Evolutionary conservation across 2,329 filamentous ascomycete species (phyloP).

Genomic region (Diaporthe amygdali): DNA sequence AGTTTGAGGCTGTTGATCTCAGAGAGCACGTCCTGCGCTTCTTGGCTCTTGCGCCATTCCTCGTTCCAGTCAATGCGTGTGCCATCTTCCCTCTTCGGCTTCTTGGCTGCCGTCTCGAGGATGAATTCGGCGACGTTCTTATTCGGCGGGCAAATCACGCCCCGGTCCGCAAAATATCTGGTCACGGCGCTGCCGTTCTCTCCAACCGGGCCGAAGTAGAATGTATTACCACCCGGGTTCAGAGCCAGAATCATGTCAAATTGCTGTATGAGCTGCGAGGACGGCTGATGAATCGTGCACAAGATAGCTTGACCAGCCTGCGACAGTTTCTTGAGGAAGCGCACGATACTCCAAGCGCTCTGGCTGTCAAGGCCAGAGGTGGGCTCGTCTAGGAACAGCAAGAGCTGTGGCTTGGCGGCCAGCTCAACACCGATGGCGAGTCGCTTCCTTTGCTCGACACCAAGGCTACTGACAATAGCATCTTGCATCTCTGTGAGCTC

Average conservation of each 20-base stretch:
- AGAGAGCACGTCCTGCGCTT: slow-evolving; percentile 37
- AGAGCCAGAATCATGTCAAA: slow-evolving; percentile 62
- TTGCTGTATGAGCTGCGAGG: slow-evolving; percentile 46
- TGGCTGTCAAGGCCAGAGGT: slow-evolving; percentile 77
- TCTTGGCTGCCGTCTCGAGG: slow-evolving; percentile 46
- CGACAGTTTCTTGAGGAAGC: slow-evolving; percentile 69
- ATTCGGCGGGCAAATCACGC: slow-evolving; percentile 50
- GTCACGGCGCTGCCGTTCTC: slow-evolving; percentile 61
- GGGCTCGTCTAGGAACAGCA: slow-evolving; percentile 78
- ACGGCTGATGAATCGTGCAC: slow-evolving; percentile 52
- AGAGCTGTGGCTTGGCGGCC: slow-evolving; percentile 72
- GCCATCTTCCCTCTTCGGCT: slow-evolving; percentile 52
- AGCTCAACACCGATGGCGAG: slow-evolving; percentile 79
- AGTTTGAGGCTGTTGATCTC: slow-evolving; percentile 49
- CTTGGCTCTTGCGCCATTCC: slow-evolving; percentile 41
- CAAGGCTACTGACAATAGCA: slow-evolving; percentile 71
- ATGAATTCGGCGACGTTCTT: slow-evolving; percentile 73
- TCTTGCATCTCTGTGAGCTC: slow-evolving; percentile 72
- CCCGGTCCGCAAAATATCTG: slow-evolving; percentile 65
- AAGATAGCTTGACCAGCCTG: slow-evolving; percentile 48
- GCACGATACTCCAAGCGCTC: slow-evolving; percentile 75
- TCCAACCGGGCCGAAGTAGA: slow-evolving; percentile 76
- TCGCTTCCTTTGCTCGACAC: slow-evolving; percentile 55
- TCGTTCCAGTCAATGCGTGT: slow-evolving; percentile 41
- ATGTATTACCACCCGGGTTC: slow-evolving; percentile 66